Conservation (phyloP, 2,329 filamentous ascomycete species). For the Exophiala sp. region DNA sequence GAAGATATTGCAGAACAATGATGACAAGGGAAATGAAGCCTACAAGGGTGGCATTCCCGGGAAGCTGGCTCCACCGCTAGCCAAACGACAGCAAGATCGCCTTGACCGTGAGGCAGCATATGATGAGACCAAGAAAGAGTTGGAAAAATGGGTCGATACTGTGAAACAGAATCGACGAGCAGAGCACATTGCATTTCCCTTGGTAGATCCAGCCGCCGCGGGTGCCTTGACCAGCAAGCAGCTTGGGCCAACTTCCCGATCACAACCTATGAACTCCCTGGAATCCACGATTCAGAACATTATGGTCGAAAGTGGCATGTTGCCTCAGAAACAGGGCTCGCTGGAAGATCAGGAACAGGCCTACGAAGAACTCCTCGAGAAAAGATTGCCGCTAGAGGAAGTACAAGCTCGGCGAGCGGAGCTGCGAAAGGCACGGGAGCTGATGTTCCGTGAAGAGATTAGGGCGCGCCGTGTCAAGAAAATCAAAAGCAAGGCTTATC, state of each 20-base stretch:
- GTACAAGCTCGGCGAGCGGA: conserved; percentile 69
- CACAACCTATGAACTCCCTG: conserved; percentile 71
- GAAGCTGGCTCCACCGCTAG: conserved; percentile 77
- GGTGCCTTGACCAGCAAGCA: conserved; percentile 60
- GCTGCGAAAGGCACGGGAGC: conserved; percentile 74
- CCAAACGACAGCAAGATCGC: conserved; percentile 80
- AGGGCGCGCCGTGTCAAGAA: conserved; percentile 93
- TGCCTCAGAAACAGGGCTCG: conserved; percentile 56
- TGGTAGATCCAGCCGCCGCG: conserved; percentile 66
- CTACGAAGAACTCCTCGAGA: conserved; percentile 66
- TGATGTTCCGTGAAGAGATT: conserved; percentile 83
- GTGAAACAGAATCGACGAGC: conserved; percentile 91
- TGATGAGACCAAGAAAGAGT: conserved; percentile 84
- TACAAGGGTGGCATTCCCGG: conserved; percentile 55
- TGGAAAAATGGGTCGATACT: conserved; percentile 89
- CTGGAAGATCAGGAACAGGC: conserved; percentile 64
- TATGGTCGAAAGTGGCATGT: conserved; percentile 80
- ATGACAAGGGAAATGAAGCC: conserved; percentile 52
- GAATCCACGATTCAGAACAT: conserved; percentile 85
- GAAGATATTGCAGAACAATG: conserved; percentile 67
- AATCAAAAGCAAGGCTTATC: conserved; percentile 96
- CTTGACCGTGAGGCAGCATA: conserved; percentile 79
- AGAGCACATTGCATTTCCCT: conserved; percentile 84
- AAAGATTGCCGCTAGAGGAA: conserved; percentile 69
- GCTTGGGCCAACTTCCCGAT: conserved; percentile 56